phyloP scores from a whole-genome alignment of 306 rosid species.

The Gillenia trifoliata region DNA sequence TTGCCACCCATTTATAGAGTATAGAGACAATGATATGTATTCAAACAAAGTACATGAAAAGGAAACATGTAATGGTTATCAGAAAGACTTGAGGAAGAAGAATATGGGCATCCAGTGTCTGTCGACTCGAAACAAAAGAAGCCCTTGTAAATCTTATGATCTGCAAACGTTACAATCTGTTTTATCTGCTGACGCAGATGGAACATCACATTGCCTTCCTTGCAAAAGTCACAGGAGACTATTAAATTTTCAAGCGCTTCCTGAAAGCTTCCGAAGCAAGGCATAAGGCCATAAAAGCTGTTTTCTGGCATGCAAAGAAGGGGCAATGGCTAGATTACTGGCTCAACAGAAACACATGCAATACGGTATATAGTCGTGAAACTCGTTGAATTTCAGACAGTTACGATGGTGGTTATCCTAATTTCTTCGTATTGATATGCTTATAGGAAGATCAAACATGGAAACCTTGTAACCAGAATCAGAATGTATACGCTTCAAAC shows the following conservation, averaged over 20 bases:
- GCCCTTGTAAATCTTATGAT: not conserved
- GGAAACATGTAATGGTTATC: not conserved
- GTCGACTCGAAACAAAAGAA: conserved; percentile 12
- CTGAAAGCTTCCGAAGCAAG: conserved; percentile 47
- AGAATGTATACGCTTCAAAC: conserved; percentile 70
- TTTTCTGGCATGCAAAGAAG: conserved; percentile 70
- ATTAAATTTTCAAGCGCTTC: conserved; percentile 34
- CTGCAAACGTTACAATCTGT: conserved; percentile 17
- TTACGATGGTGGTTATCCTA: conserved; percentile 9
- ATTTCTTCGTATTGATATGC: conserved; percentile 14
- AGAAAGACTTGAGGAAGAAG: too few species aligned
- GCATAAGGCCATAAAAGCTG: conserved; percentile 52
- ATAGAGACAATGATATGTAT: not conserved
- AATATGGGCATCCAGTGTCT: too few species aligned
- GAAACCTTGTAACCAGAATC: conserved; percentile 61
- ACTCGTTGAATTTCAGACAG: conserved; percentile 4
- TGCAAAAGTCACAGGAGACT: conserved; percentile 66
- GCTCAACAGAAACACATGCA: conserved; percentile 37
- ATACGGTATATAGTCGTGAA: conserved; percentile 26
- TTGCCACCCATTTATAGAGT: too few species aligned
- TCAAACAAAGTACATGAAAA: not conserved
- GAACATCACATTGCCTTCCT: conserved; percentile 71
- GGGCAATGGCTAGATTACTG: conserved; percentile 91
- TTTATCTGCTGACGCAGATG: conserved; percentile 50
- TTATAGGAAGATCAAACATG: conserved; percentile 48